These are phyloP conservation scores for Plicaturopsis crispa DNA, from an alignment of 768 basidiomycete genomes.

Conservation along the genomic window DNA sequence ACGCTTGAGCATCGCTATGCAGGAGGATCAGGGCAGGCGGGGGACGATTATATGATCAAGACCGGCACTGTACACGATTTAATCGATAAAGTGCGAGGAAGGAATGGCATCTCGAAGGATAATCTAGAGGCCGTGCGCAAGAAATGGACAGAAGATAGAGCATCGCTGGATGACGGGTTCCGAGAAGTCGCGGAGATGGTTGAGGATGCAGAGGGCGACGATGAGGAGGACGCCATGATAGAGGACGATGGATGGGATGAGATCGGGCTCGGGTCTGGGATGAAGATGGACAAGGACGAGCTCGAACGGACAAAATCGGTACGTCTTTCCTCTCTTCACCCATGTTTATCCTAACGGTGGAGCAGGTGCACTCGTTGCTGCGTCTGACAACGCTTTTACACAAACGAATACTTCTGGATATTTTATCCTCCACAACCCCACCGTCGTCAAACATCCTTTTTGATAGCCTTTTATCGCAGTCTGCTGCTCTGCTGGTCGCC, in stretches of 20 bases:
- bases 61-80: constrained; percentile 57
- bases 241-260: constrained; percentile 60
- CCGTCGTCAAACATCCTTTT: constrained; percentile 22
- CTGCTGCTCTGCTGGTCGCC: constrained; percentile 41
- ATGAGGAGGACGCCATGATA: constrained; percentile 19
- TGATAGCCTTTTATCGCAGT: constrained; percentile 44
- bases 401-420: constrained; percentile 46
- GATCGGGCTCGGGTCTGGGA: constrained; percentile 41
- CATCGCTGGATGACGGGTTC: constrained; percentile 52
- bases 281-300: constrained; percentile 40
- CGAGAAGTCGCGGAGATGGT: constrained; percentile 52
- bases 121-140: constrained; percentile 52
- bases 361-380: constrained; percentile 53
- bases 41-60: constrained; percentile 46
- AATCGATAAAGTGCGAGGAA: constrained; percentile 40
- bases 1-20: constrained; percentile 18
- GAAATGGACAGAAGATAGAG: constrained; percentile 43
- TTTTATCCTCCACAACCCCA: constrained; percentile 22
- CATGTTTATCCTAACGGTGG: no score
- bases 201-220: constrained; percentile 24
- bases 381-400: constrained; percentile 57
- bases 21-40: constrained; percentile 14
- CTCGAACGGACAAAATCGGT: constrained; percentile 57
- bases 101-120: constrained; percentile 42
- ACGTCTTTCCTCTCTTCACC: constrained; percentile 5